phyloP scores from a whole-genome alignment of 768 basidiomycete species.

The Lactarius sp. region DNA sequence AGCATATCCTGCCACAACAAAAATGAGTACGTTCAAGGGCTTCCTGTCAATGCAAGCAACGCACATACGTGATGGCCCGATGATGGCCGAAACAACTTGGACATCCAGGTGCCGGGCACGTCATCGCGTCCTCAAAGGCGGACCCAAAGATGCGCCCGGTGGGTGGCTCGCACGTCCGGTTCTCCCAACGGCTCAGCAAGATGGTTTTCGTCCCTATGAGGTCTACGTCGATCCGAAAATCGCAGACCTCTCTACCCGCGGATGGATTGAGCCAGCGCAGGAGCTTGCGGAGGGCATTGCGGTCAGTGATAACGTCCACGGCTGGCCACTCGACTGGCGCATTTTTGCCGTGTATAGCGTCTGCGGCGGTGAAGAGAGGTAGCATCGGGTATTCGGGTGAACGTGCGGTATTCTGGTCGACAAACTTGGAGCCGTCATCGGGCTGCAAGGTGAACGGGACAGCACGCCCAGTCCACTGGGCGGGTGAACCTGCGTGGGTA shows the following conservation, averaged over 20 bases:
- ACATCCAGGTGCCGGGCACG: conserved; percentile 32
- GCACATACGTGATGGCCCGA: conserved; percentile 35
- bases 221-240: conserved; percentile 70
- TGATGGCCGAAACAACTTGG: conserved; percentile 50
- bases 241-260: conserved; percentile 32
- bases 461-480: conserved; percentile 46
- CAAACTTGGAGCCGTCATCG: conserved; percentile 27
- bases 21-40: no score
- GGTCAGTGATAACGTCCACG: conserved; percentile 52
- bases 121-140: no score
- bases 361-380: no score
- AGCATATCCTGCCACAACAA: no score
- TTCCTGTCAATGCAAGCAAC: no score
- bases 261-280: conserved; percentile 45
- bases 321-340: conserved; percentile 34
- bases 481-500: conserved; percentile 48
- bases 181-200: no score
- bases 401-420: conserved; percentile 58
- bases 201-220: conserved; percentile 28
- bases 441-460: conserved; percentile 14
- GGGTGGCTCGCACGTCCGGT: no score
- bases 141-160: no score
- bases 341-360: conserved; percentile 10
- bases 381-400: conserved; percentile 26
- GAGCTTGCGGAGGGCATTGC: conserved; percentile 32